Percentiles rank a stretch among this genome's conserved stretches.
Conservation (phyloP, 2,329 filamentous ascomycete species). For the Neofusicoccum parvum region DNA sequence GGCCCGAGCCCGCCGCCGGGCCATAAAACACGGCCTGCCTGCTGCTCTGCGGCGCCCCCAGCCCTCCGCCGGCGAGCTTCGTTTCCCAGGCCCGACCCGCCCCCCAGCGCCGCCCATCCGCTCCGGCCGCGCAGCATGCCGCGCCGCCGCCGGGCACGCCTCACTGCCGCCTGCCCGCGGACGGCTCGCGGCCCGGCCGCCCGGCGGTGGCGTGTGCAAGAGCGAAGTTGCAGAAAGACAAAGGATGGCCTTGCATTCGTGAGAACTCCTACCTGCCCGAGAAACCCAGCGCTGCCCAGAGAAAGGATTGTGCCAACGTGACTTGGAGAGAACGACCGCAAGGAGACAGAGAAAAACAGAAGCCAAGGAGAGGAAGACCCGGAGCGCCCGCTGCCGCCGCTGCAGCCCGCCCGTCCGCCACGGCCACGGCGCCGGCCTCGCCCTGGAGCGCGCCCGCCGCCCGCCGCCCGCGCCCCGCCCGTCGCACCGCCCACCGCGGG, state of each 20-base stretch:
- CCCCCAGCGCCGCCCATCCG: not conserved
- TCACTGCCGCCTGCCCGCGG: no score
- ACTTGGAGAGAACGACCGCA: conserved; percentile 1
- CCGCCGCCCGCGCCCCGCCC: not conserved
- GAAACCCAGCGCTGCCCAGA: not conserved
- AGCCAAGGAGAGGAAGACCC: not conserved
- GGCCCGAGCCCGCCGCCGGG: not conserved
- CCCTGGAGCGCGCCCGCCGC: not conserved
- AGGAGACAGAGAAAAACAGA: not conserved
- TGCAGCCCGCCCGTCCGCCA: not conserved
- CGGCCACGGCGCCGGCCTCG: not conserved
- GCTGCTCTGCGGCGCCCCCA: not conserved
- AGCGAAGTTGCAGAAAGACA: not conserved
- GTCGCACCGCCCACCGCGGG: not conserved
- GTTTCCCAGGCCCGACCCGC: not conserved
- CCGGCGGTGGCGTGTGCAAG: not conserved
- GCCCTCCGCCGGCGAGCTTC: no score
- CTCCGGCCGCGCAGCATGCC: no score
- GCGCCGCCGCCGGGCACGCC: no score
- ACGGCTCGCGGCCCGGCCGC: no score
- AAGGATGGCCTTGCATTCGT: conserved; percentile 6
- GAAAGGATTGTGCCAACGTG: not conserved
- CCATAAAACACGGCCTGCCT: not conserved
- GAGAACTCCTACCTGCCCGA: conserved; percentile 3
- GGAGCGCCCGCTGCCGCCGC: not conserved